Conservation (phyloP, 192 early-diverging fungal genomes). For the Paraglomus occultum region DNA sequence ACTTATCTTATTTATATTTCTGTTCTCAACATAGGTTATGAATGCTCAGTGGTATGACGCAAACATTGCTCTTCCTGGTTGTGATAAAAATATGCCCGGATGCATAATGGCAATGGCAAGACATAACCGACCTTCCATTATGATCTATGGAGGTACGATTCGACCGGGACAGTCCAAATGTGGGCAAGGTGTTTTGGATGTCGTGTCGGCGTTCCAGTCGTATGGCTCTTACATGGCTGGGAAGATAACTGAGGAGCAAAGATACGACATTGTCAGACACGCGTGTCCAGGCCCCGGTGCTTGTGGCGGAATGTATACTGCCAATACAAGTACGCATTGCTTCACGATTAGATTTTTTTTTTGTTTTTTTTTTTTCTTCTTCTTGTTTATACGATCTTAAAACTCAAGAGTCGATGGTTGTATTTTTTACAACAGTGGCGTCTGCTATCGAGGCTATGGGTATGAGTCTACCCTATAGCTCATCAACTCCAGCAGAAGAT, state of each 20-base stretch:
- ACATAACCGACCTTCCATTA: slow-evolving; percentile 92
- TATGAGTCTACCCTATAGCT: slow-evolving; percentile 94
- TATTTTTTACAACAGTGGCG: slow-evolving; percentile 64
- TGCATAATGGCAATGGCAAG: slow-evolving; percentile 95
- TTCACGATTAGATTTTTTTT: not conserved
- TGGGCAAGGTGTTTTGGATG: slow-evolving; percentile 73
- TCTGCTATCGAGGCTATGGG: slow-evolving; percentile 97
- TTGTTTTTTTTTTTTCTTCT: not conserved
- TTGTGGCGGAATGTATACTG: slow-evolving; percentile 99
- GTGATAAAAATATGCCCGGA: slow-evolving; percentile 99
- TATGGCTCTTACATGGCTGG: slow-evolving; percentile 95
- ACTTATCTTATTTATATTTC: slow-evolving; percentile 1
- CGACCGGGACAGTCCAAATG: slow-evolving; percentile 69
- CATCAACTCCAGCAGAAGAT: slow-evolving; percentile 89
- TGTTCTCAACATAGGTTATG: slow-evolving; percentile 67
- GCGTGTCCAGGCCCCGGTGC: slow-evolving; percentile 90
- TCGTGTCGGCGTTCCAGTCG: slow-evolving; percentile 96
- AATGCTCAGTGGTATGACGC: slow-evolving; percentile 97
- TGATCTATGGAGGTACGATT: slow-evolving; percentile 99
- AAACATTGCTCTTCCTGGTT: slow-evolving; percentile 95
- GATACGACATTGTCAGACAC: slow-evolving; percentile 68
- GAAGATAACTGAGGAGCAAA: slow-evolving; percentile 83
- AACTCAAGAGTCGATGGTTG: not conserved
- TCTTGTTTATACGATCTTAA: not conserved
- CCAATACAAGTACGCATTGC: slow-evolving; percentile 78